Percentiles rank a stretch among this genome's conserved stretches.
These are phyloP conservation scores for Fraxinus quadrangulata DNA, from an alignment of 257 asterid genomes.

Conservation along the genomic window DNA sequence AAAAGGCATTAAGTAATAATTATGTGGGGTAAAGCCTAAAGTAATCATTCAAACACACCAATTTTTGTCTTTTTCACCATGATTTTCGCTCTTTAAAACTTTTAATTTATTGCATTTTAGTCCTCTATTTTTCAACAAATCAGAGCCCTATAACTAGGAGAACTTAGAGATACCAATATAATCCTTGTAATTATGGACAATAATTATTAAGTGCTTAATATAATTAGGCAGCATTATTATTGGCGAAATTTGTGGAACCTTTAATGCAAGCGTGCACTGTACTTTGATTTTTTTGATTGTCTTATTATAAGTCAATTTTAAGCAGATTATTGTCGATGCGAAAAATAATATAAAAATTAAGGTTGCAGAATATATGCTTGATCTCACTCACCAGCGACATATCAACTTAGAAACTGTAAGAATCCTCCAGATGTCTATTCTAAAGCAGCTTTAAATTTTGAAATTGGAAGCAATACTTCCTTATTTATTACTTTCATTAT, in stretches of 20 bases:
- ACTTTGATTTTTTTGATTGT: not conserved
- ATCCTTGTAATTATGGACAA: conserved; percentile 29
- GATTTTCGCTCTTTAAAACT: not conserved
- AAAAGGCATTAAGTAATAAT: not conserved
- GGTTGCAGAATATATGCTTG: not conserved
- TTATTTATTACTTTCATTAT: too few relatives aligned
- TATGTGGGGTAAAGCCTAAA: not conserved
- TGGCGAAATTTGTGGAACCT: not conserved
- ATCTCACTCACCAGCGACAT: not conserved
- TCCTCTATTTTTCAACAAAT: not conserved
- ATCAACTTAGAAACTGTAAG: not conserved
- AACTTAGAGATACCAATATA: not conserved
- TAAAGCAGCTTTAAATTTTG: not conserved
- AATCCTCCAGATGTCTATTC: not conserved
- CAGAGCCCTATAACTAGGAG: not conserved
- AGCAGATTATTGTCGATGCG: not conserved
- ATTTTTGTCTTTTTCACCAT: not conserved
- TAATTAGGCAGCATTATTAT: not conserved
- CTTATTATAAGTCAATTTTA: not conserved
- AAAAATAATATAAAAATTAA: not conserved
- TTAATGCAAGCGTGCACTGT: not conserved
- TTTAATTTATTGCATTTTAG: not conserved
- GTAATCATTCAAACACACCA: not conserved
- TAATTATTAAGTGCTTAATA: conserved; percentile 28
- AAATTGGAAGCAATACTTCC: too few relatives aligned